phyloP scores from a whole-genome alignment of 805 yeast species.

The Saturnispora zaruensis region DNA sequence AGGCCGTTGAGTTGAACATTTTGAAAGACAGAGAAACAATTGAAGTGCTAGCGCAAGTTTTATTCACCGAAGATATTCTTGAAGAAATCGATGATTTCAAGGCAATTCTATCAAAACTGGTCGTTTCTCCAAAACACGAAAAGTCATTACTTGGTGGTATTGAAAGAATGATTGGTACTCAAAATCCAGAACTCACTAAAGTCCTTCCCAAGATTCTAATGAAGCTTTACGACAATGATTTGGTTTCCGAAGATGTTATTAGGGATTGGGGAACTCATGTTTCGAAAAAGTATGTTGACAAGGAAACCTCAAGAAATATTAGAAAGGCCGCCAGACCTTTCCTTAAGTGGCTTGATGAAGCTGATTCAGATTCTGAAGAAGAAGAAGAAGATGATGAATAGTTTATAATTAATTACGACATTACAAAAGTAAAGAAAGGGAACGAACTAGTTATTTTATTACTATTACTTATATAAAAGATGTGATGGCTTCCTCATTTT shows the following conservation, averaged over 20 bases:
- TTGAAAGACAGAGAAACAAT: constrained; percentile 65
- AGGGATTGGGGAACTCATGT: constrained; percentile 83
- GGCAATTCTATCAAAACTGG: constrained; percentile 74
- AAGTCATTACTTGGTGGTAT: constrained; percentile 90
- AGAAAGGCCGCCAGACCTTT: constrained; percentile 96
- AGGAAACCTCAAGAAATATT: constrained; percentile 85
- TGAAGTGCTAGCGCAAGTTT: constrained; percentile 85
- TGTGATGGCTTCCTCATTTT: background rate
- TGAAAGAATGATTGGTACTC: constrained; percentile 84
- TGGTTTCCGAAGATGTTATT: constrained; percentile 75
- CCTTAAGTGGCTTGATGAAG: constrained; percentile 88
- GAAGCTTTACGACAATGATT: constrained; percentile 73
- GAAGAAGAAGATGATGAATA: constrained; percentile 37
- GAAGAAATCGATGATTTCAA: constrained; percentile 66
- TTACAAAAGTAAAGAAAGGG: background rate
- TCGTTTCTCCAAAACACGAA: constrained; percentile 62
- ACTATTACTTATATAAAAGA: background rate
- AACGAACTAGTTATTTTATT: background rate
- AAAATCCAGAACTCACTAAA: constrained; percentile 60
- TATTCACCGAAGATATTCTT: constrained; percentile 72
- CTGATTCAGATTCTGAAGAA: constrained; percentile 73
- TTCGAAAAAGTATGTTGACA: constrained; percentile 88
- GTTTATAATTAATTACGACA: background rate
- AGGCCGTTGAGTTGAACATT: constrained; percentile 72
- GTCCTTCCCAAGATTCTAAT: constrained; percentile 74